Percentiles rank a stretch among this genome's conserved stretches.
Conservation (phyloP, 768 basidiomycete species). For the Candolleomyces efflorescens region DNA sequence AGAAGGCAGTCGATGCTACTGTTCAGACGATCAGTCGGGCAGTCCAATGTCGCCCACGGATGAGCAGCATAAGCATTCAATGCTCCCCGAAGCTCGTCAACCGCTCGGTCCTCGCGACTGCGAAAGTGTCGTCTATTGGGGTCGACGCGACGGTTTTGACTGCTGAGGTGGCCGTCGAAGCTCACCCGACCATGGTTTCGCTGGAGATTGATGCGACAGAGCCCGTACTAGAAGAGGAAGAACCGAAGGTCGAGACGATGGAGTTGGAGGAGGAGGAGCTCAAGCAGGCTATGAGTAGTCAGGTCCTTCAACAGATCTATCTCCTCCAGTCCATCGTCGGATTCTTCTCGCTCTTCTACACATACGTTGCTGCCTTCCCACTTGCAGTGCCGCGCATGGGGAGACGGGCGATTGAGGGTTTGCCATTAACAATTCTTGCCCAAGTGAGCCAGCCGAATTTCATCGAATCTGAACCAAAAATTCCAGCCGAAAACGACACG, state of each 20-base stretch:
- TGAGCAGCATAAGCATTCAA: slow-evolving; percentile 30
- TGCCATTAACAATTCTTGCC: not conserved
- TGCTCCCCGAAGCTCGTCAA: slow-evolving; percentile 29
- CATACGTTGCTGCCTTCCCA: slow-evolving; percentile 45
- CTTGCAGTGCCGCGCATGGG: slow-evolving; percentile 31
- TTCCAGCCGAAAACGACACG: no score
- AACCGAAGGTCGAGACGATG: slow-evolving; percentile 6
- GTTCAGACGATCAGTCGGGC: slow-evolving; percentile 27
- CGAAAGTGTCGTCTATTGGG: slow-evolving; percentile 37
- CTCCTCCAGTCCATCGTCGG: slow-evolving; percentile 35
- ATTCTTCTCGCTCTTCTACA: slow-evolving; percentile 45
- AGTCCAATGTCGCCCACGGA: slow-evolving; percentile 27
- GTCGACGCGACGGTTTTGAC: slow-evolving; percentile 35
- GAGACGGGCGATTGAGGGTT: not conserved
- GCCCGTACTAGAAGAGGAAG: not conserved
- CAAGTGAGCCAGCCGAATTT: not conserved
- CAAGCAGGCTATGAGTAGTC: not conserved
- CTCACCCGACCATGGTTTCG: slow-evolving; percentile 9
- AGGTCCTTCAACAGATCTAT: slow-evolving; percentile 19
- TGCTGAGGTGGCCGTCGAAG: slow-evolving; percentile 9
- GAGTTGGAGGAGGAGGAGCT: slow-evolving; percentile 18
- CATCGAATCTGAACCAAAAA: not conserved
- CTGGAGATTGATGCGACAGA: slow-evolving; percentile 11
- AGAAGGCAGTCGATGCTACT: slow-evolving; percentile 47
- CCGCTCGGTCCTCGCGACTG: slow-evolving; percentile 33